Evolutionary conservation across 2,329 filamentous ascomycete genomes (phyloP), one percentile per base, ranked within the genome.

Genomic region (Xylaria sp.): DNA sequence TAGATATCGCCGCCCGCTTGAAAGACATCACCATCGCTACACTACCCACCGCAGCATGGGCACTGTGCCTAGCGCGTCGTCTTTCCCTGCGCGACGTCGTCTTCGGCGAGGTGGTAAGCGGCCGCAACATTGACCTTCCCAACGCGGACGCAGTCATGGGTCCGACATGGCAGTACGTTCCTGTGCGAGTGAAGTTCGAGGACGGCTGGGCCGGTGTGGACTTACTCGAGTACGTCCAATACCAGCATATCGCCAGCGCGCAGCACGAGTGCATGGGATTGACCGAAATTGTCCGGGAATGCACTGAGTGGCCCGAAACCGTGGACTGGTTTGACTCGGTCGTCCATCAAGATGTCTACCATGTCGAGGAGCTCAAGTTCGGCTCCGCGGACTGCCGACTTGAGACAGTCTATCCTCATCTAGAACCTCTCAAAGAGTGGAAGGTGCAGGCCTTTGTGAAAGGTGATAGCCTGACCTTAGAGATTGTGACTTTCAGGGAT

Each of bases 21-120:
- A 83, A 82, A 58, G 87, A 89, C 68, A 85, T 90, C 66, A 91
- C 90, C 1, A 83, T 88, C 12, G 89, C 89, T 1, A 91, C 88
- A 0, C 81, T 92, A 0, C 89, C 89, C n/a, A 90, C 90, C 0
- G 89, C 89, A 0, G 89, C 89, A 0, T 92, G 90, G 90, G 88
- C 89, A 0, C 77, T 91, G 8, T 87, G 86, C 20, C 85, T 92
- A 1, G 86, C 90, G 1, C 86, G 85, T 4, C 84, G 87, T 12
- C 83, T 87, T 0, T 76, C 77, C 1, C 78, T 81, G 18, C 81
- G 81, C 1, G 89, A 92, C 74, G 86, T 92, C 46, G 84, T 89
- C 9, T 92, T 92, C 70, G 89, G 89, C 34, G 87, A 90, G 73
- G 90, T 91, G 0, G 89, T 90, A 51, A 89, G 85, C 68, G 90